Percentiles rank a stretch among this genome's conserved stretches.
These are phyloP conservation scores for Mariannaea sp. DNA, from an alignment of 2,329 filamentous ascomycete species.

Conservation along the genomic window DNA sequence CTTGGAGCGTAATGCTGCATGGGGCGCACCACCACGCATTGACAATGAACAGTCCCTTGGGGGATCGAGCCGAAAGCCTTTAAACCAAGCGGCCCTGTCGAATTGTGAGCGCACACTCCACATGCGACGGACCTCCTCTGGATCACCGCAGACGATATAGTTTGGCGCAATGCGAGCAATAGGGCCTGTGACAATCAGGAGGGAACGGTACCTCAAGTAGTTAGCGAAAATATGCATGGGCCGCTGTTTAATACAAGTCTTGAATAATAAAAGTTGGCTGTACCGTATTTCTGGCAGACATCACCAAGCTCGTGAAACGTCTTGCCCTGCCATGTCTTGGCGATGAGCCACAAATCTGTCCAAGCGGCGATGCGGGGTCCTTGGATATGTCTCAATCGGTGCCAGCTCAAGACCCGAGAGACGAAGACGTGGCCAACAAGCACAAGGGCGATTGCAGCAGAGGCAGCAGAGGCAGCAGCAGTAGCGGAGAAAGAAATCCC, in stretches of 20 bases:
- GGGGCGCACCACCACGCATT: conserved; percentile 1
- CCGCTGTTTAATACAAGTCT: neutral
- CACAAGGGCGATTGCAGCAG: neutral
- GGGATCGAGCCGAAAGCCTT: conserved; percentile 12
- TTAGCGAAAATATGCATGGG: too few relatives aligned
- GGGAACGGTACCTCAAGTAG: neutral
- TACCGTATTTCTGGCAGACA: conserved; percentile 12
- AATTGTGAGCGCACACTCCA: conserved; percentile 13
- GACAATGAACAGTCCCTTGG: conserved; percentile 8
- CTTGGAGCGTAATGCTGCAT: conserved; percentile 3
- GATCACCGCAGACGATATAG: conserved; percentile 10
- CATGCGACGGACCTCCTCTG: conserved; percentile 7
- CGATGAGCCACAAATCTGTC: conserved; percentile 16
- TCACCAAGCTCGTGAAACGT: conserved; percentile 3
- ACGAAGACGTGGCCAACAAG: neutral
- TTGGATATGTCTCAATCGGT: conserved; percentile 9
- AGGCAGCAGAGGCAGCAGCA: too few relatives aligned
- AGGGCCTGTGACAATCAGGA: neutral
- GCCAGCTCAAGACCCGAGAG: neutral
- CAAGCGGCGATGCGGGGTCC: conserved; percentile 8
- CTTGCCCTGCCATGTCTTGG: conserved; percentile 1
- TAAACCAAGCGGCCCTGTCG: conserved; percentile 6
- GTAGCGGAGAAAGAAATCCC: too few relatives aligned
- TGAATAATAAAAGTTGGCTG: neutral
- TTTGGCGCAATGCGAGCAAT: conserved; percentile 12